Evolutionary conservation across 2,329 filamentous ascomycete species (phyloP), one percentile per base, ranked within the genome.

Genomic region (Neurospora sp.): DNA sequence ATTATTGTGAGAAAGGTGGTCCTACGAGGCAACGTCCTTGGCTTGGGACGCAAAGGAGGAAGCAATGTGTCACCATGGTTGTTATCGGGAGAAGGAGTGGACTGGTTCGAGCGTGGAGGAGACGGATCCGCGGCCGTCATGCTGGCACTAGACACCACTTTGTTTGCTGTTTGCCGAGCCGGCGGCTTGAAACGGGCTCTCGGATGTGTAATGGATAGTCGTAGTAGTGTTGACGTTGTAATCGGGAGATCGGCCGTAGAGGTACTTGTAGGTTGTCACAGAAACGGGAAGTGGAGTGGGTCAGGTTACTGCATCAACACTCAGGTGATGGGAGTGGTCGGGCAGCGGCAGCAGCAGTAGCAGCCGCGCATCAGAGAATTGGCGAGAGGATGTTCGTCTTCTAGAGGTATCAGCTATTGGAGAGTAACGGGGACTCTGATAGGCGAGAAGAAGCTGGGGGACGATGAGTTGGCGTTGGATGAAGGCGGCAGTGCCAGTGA

Each of bases 1-100:
- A 8, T 17, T 17, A 8, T 17, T 28, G 28, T 67, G 68, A 67
- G 66, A 70, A 23, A 38, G 12, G 67, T 19, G 19, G 43, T 37
- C 76, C 68, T 73, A 80, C 77, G 76, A 65, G 79, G 79, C 33
- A 80, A 70, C 8, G 74, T 73, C 52, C 74, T 69, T 12, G 73
- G 69, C 38, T 69, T 28, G 39, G 70, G 69, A n/a, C 43, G 72
- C 6, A 62, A 36, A 5, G 52, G 52, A 8, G 52, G 52, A n/a
- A 33, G 23, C 3, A 10, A 36, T 62, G 52, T 10, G 28, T 36
- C 52, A 36, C 23, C 15, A 5, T 62, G 4, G 8, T 33, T 62
- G 28, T 62, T 36, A 8, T 62, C 28, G 15, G 52, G 17, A 62
- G 52, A 62, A 36, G 52, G 52, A 40, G 71, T 72, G 65, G 74